These are phyloP conservation scores for Rhizoclosmatium sp. DNA, from an alignment of 192 early-diverging fungal genomes.

Conservation along the genomic window DNA sequence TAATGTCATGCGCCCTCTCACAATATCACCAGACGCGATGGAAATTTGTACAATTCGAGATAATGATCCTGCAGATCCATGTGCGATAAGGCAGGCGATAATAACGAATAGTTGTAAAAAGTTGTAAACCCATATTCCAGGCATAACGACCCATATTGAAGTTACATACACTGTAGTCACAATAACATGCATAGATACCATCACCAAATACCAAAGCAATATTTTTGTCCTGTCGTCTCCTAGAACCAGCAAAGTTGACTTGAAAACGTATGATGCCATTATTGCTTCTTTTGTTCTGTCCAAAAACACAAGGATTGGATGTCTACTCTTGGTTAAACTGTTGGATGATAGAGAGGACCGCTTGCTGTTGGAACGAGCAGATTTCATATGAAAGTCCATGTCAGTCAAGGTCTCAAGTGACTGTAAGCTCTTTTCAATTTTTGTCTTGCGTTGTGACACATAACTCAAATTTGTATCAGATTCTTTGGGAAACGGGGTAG, in stretches of 20 bases:
- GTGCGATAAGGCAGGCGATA: constrained; percentile 1
- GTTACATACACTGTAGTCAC: neutral
- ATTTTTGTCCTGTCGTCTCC: neutral
- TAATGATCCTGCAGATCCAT: neutral
- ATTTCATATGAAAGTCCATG: neutral
- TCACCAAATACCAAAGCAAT: neutral
- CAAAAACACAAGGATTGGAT: neutral
- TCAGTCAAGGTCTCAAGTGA: neutral
- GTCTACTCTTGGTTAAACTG: neutral
- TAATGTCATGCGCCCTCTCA: constrained; percentile 6
- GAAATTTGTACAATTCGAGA: constrained; percentile 15
- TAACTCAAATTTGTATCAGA: neutral
- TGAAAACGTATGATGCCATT: neutral
- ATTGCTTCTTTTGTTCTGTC: neutral
- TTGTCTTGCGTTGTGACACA: neutral
- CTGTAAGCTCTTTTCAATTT: neutral
- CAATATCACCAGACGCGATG: constrained; percentile 21
- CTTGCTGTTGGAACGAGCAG: neutral
- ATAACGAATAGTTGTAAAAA: constrained; percentile 35
- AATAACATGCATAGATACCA: constrained; percentile 4
- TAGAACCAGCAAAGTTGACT: neutral
- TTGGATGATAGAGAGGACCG: neutral
- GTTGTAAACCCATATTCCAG: constrained; percentile 27
- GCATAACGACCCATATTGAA: constrained; percentile 16
- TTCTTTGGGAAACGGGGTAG: neutral